Base-by-base conservation (phyloP, 768 basidiomycete species). In the Phaffia tasmanica region DNA sequence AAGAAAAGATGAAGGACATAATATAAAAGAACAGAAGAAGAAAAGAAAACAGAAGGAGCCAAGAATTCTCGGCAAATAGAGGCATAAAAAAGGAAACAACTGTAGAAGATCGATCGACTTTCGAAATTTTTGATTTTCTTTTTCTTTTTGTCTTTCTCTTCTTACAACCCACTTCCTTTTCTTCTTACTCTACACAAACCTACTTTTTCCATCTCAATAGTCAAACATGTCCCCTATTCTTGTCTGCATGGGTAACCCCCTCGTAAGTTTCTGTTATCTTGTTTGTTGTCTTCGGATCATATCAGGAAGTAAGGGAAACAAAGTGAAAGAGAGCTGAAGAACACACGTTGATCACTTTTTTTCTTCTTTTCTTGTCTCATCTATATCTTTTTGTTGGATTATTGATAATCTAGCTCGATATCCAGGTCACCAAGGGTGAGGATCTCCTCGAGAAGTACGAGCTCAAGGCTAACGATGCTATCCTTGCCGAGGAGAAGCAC, bases 231-330 rank as follows among this genome's bases (percentile, higher is more conserved):
- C 35, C 16, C 78, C 72, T 29, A 81, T 27, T 86, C 78, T 97
- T 56, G 90, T 97, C 79, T 89, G 85, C 79, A 79, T 98, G 79
- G 94, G 94, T 53, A 97, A 97, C 78, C 94, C 94, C 72, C 81
- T 98, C 75, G 86, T 98, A 62, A 32, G 30, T 57, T 30, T 23
- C 49, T 25, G 62, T 62, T 27, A 51, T 14, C 50, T 51, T 62
- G 25, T 29, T 18, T 25, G 29, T 19, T 1, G 59, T 27, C 59
- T 46, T 47, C 8, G 11, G 8, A 47, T n/a, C 21, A 11, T 18
- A 61, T 23, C 14, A 48, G 47, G 18, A 27, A 47, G 46, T 2
- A n/a, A 16, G 55, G 23, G 23, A 57, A 25, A 57, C 27, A 32
- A 57, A 25, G 23, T 11, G 15, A 60, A 47, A 60, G 19, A 32